A percentile compares a stretch with the other conserved stretches of the same genome.
These are phyloP conservation scores for Berberis vulgaris DNA, from an alignment of 164 flowering plant species.

Conservation along the genomic window DNA sequence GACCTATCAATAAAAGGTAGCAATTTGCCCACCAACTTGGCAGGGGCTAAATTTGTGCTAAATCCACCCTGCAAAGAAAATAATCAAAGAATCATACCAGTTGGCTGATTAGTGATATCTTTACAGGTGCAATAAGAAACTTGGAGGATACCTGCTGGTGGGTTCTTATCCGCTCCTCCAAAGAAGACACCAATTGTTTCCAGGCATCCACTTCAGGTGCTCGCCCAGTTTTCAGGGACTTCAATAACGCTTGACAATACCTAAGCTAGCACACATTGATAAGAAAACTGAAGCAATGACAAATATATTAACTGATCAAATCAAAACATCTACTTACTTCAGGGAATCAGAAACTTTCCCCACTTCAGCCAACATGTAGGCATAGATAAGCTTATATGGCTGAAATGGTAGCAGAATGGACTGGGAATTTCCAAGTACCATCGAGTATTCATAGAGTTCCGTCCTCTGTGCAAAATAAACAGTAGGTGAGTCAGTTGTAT, in stretches of 20 bases:
- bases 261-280: constrained; percentile 25
- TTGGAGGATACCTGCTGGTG: constrained; percentile 74
- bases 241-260: constrained; percentile 79
- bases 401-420: constrained; percentile 77
- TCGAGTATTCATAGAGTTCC: constrained; percentile 93
- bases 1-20: constrained; percentile 81
- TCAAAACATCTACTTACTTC: constrained; percentile 42
- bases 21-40: constrained; percentile 73
- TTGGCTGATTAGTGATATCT: background rate
- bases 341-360: constrained; percentile 79
- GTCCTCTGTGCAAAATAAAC: constrained; percentile 63
- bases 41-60: constrained; percentile 69
- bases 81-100: constrained; percentile 4
- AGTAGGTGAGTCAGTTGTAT: constrained; percentile 5
- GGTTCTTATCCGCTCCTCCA: constrained; percentile 77
- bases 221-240: constrained; percentile 79
- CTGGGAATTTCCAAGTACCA: constrained; percentile 96
- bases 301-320: background rate
- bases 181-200: constrained; percentile 56
- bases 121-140: background rate
- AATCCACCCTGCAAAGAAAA: constrained; percentile 69
- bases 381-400: constrained; percentile 94
- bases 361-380: constrained; percentile 94
- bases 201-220: constrained; percentile 71
- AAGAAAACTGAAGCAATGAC: constrained; percentile 2